phyloP scores from a whole-genome alignment of 2,329 filamentous ascomycete species.

The Grosmannia serpens region DNA sequence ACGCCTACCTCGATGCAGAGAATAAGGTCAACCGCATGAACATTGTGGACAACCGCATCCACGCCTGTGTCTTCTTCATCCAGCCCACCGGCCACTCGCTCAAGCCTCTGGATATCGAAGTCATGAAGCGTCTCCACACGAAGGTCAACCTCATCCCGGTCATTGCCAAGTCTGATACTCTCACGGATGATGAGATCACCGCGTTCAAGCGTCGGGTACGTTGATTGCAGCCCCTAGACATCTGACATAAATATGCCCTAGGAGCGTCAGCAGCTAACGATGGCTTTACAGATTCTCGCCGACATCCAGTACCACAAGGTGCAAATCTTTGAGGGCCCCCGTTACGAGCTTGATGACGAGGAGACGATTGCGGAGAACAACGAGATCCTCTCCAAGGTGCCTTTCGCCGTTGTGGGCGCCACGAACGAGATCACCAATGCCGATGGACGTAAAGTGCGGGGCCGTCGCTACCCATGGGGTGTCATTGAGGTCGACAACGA shows the following conservation, averaged over 20 bases:
- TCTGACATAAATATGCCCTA: background rate
- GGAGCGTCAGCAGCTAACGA: background rate
- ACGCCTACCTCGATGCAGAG: constrained; percentile 96
- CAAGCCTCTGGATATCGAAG: constrained; percentile 97
- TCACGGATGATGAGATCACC: constrained; percentile 91
- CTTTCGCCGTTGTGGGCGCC: constrained; percentile 94
- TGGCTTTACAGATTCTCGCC: constrained; percentile 64
- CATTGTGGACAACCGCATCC: constrained; percentile 98
- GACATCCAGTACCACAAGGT: constrained; percentile 97
- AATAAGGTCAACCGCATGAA: constrained; percentile 99
- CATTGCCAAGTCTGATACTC: constrained; percentile 95
- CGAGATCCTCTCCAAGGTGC: constrained; percentile 99
- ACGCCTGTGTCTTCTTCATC: constrained; percentile 99
- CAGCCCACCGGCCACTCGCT: constrained; percentile 96
- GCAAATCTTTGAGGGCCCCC: constrained; percentile 96
- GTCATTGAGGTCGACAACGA: constrained; percentile 99
- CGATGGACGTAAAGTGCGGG: constrained; percentile 90
- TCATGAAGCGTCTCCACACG: constrained; percentile 98
- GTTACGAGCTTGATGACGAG: constrained; percentile 97
- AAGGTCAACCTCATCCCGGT: constrained; percentile 99
- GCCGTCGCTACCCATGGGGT: constrained; percentile 95
- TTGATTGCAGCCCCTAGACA: constrained; percentile 13
- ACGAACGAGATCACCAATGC: constrained; percentile 86
- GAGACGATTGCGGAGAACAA: constrained; percentile 99
- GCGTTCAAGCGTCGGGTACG: constrained; percentile 94